Evolutionary conservation across 352 stramenopile genomes (phyloP).

Genomic region (Globisporangium spiculum): DNA sequence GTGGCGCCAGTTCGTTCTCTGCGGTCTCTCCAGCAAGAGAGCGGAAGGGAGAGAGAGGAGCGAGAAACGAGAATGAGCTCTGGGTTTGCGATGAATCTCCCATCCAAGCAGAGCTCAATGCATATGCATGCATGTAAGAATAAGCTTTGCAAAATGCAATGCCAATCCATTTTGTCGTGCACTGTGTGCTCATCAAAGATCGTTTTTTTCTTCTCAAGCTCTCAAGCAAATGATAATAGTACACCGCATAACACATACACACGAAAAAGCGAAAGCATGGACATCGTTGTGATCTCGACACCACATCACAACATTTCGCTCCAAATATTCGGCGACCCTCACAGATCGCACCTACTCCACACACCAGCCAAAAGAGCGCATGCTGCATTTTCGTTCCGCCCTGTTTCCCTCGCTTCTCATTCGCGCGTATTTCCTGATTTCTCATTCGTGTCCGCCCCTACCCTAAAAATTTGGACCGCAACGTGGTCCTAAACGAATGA

Average conservation of each 20-base stretch:
- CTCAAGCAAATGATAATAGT: neutral
- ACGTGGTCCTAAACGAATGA: neutral
- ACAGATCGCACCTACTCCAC: neutral
- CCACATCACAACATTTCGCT: neutral
- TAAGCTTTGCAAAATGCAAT: neutral
- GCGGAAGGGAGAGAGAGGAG: neutral
- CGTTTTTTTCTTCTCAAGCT: neutral
- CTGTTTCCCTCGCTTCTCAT: neutral
- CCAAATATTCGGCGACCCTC: neutral
- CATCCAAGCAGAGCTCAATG: neutral
- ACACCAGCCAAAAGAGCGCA: neutral
- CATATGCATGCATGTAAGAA: no score
- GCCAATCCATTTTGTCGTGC: neutral
- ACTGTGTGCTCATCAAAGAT: neutral
- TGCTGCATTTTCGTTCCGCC: neutral
- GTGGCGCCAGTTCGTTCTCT: neutral
- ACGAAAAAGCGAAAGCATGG: neutral
- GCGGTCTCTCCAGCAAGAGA: neutral
- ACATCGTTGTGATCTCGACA: neutral
- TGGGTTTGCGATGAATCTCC: neutral
- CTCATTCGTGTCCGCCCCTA: neutral
- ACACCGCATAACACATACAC: no score
- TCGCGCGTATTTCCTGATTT: neutral
- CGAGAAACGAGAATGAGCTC: neutral
- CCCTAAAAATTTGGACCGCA: neutral